A percentile compares a stretch with the other conserved stretches of the same genome.
Evolutionary conservation across 805 yeast genomes (phyloP).

Genomic region (Metschnikowia continentalis): DNA sequence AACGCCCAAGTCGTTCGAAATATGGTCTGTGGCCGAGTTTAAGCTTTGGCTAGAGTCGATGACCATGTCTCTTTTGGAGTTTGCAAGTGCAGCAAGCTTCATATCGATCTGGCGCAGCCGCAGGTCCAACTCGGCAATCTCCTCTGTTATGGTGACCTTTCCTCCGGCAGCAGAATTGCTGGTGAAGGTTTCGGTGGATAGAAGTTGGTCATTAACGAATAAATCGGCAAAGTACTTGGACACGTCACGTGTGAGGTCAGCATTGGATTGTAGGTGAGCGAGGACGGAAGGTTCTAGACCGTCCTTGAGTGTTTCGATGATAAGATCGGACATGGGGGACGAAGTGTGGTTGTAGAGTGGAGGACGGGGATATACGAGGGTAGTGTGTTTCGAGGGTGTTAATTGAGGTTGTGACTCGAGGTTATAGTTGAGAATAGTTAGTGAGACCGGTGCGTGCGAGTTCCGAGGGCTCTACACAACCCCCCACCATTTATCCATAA

Average conservation of each 20-base stretch:
- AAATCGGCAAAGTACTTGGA: slow-evolving; percentile 35
- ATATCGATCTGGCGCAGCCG: slow-evolving; percentile 46
- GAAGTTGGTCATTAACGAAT: slow-evolving; percentile 45
- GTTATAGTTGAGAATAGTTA: not conserved
- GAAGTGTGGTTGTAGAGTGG: not conserved
- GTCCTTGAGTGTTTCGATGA: slow-evolving; percentile 29
- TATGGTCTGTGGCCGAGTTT: slow-evolving; percentile 13
- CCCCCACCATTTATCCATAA: too few species aligned
- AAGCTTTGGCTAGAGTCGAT: slow-evolving; percentile 37
- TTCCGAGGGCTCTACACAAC: not conserved
- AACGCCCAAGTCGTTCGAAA: slow-evolving; percentile 10
- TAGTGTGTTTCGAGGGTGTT: not conserved
- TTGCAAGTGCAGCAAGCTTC: slow-evolving; percentile 39
- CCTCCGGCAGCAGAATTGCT: slow-evolving; percentile 26
- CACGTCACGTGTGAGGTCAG: slow-evolving; percentile 18
- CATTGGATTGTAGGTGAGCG: slow-evolving; percentile 18
- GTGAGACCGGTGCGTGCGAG: not conserved
- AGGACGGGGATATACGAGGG: not conserved
- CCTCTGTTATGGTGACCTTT: slow-evolving; percentile 49
- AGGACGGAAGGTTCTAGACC: slow-evolving; percentile 25
- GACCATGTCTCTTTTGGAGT: slow-evolving; percentile 43
- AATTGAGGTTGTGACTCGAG: not conserved
- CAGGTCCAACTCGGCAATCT: slow-evolving; percentile 69
- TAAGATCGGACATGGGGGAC: slow-evolving; percentile 27
- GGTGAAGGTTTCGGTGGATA: slow-evolving; percentile 42